Percentiles rank a stretch among this genome's conserved stretches.
phyloP scores from a whole-genome alignment of 2,329 filamentous ascomycete genomes.

The Macroventuria anomochaeta region DNA sequence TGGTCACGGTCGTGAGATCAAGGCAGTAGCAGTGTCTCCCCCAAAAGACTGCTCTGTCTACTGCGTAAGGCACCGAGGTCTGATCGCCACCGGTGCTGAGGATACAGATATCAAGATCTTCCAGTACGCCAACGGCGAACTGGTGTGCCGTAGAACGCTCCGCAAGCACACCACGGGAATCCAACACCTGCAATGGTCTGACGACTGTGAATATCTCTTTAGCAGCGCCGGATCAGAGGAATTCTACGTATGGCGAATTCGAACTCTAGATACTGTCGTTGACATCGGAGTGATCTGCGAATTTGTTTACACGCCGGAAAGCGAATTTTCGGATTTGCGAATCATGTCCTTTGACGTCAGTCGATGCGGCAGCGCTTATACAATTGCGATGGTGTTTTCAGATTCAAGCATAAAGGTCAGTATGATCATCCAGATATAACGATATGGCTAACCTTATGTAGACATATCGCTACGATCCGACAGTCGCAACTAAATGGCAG shows the following conservation, averaged over 20 bases:
- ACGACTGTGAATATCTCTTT: constrained; percentile 72
- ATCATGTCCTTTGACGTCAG: constrained; percentile 78
- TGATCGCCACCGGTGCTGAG: constrained; percentile 73
- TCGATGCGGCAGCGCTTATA: constrained; percentile 49
- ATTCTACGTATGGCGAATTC: constrained; percentile 79
- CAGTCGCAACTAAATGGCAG: constrained; percentile 40
- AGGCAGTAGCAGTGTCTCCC: constrained; percentile 61
- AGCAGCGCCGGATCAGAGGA: constrained; percentile 90
- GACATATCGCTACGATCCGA: constrained; percentile 54
- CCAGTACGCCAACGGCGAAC: constrained; percentile 49
- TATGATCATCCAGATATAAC: background rate
- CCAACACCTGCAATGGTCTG: constrained; percentile 78
- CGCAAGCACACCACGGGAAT: constrained; percentile 84
- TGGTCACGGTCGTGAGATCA: constrained; percentile 87
- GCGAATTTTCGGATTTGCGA: constrained; percentile 70
- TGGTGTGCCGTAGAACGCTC: constrained; percentile 66
- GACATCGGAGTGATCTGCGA: constrained; percentile 61
- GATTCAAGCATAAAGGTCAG: constrained; percentile 76
- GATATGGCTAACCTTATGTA: constrained; percentile 29
- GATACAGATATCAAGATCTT: constrained; percentile 80
- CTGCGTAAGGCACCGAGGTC: constrained; percentile 21
- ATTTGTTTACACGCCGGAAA: constrained; percentile 57
- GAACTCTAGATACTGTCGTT: constrained; percentile 57
- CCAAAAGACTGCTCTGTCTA: background rate
- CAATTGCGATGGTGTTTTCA: constrained; percentile 78